Base-by-base conservation (phyloP, 805 yeast genomes). In the Metschnikowia continentalis region DNA sequence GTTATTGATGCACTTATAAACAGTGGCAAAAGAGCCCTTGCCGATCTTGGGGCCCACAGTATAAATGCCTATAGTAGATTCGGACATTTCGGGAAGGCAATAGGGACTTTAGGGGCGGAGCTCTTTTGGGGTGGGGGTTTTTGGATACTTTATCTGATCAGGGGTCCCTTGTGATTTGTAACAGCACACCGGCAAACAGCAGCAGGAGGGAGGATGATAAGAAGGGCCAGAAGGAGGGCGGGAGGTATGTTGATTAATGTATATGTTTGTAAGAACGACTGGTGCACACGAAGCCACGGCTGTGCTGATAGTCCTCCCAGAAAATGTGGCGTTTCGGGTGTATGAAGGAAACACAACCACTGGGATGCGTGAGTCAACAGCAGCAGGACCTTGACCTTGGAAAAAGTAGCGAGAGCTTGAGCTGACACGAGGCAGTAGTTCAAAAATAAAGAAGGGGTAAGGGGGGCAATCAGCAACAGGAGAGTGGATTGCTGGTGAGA, bases 11-110 rank as follows among this genome's bases (percentile, higher is more conserved):
- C 97, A 96, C 69, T 89, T 90, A 74, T 88, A 92, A 23, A 94
- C 99, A 54, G 85, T 86, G 60, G 99, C 99, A 73, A 94, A 94
- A 7, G 96, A 88, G 33, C 99, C 99, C 61, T 88, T 83, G 22
- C 99, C 99, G 48, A 94, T 92, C 66, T 90, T 96, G 17, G 84
- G 80, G 22, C 89, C 90, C n/a, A 84, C 74, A 20, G 75, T 68
- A 61, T 81, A 84, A 46, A 69, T 66, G 5, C 83, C 84, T 11
- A 53, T 50, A 7, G 42, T 47, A 26, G 51, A 40, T 15, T 46
- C 44, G 13, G 49, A 40, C 45, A 40, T 37, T 19, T 13, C 19
- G 13, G 33, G 22, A 15, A 26, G 26, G 4, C 13, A 19, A 10
- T 6, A 20, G 19, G 8, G 22, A 37, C 11, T 14, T 11, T 3